A percentile compares a stretch with the other conserved stretches of the same genome.
Evolutionary conservation across 73 alveolate species (phyloP).

Genomic region (Paramecium primaurelia): DNA sequence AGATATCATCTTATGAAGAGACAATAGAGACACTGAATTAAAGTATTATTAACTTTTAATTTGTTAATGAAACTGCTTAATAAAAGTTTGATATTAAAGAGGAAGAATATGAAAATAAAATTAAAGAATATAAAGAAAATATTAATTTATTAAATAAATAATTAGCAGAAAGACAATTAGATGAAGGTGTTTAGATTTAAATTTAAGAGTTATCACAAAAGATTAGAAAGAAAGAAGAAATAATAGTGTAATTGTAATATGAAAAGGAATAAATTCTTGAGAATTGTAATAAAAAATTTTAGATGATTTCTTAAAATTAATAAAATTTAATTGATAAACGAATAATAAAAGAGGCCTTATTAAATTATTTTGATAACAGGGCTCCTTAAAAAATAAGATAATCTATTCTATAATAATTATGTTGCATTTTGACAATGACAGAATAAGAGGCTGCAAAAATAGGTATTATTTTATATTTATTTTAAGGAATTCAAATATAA

Average conservation of each 20-base stretch:
- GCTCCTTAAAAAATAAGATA: not conserved
- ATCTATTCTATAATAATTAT: not conserved
- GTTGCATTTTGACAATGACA: not conserved
- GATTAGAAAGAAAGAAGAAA: slow-evolving; percentile 17
- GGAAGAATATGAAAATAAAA: not conserved
- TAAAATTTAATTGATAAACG: slow-evolving; percentile 8
- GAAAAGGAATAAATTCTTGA: slow-evolving; percentile 29
- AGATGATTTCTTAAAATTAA: not conserved
- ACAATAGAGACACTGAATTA: slow-evolving; percentile 18
- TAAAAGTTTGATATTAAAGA: not conserved
- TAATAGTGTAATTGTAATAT: not conserved
- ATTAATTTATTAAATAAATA: not conserved
- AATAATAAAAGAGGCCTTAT: not conserved
- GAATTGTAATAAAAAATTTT: not conserved
- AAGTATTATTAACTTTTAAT: not conserved
- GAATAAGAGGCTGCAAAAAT: not conserved
- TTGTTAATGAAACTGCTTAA: not conserved
- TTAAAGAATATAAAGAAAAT: not conserved
- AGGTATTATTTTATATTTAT: not conserved
- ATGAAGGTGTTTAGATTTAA: not conserved
- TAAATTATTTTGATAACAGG: slow-evolving; percentile 28
- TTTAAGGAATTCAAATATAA: not conserved
- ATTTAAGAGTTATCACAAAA: not conserved
- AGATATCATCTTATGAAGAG: not conserved
- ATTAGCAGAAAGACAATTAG: not conserved